phyloP scores from a whole-genome alignment of 2,329 filamentous ascomycete species.

The Plectosphaerella sp. region DNA sequence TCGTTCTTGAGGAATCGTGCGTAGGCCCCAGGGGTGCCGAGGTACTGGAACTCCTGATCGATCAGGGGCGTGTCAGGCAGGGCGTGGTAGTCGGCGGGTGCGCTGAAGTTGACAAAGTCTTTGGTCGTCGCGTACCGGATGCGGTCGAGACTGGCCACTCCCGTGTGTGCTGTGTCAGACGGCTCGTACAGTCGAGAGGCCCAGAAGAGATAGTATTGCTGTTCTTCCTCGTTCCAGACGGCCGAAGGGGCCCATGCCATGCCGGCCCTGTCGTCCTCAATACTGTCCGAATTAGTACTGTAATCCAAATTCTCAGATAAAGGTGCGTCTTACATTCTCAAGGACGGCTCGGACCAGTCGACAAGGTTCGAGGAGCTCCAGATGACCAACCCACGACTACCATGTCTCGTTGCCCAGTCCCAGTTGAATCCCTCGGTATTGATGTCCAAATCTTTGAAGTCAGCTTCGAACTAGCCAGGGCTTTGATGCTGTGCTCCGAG shows the following conservation, averaged over 20 bases:
- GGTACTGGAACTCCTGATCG: slow-evolving; percentile 41
- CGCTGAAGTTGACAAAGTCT: slow-evolving; percentile 44
- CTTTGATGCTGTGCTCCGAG: background rate
- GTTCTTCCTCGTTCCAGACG: slow-evolving; percentile 26
- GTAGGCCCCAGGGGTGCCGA: slow-evolving; percentile 33
- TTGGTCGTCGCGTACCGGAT: slow-evolving; percentile 47
- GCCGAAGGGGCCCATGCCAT: slow-evolving; percentile 33
- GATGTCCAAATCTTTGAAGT: slow-evolving; percentile 26
- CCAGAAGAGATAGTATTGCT: slow-evolving; percentile 45
- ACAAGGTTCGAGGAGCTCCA: slow-evolving; percentile 30
- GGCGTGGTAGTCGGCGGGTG: slow-evolving; percentile 38
- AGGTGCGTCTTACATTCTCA: slow-evolving; percentile 12
- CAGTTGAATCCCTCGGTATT: slow-evolving; percentile 26
- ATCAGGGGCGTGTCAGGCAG: slow-evolving; percentile 37
- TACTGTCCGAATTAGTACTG: slow-evolving; percentile 10
- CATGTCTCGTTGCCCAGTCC: slow-evolving; percentile 27
- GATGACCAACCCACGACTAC: slow-evolving; percentile 29
- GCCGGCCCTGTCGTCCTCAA: slow-evolving; percentile 27
- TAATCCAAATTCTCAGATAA: background rate
- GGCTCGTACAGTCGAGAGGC: slow-evolving; percentile 36
- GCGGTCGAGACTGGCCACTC: slow-evolving; percentile 29
- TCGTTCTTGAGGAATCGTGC: slow-evolving; percentile 48
- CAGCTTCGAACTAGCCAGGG: background rate
- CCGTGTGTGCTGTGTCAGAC: slow-evolving; percentile 39
- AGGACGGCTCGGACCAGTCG: slow-evolving; percentile 23